phyloP scores from a whole-genome alignment of 1,284 basidiomycete genomes.

The Tilletiopsis washingtonensis region DNA sequence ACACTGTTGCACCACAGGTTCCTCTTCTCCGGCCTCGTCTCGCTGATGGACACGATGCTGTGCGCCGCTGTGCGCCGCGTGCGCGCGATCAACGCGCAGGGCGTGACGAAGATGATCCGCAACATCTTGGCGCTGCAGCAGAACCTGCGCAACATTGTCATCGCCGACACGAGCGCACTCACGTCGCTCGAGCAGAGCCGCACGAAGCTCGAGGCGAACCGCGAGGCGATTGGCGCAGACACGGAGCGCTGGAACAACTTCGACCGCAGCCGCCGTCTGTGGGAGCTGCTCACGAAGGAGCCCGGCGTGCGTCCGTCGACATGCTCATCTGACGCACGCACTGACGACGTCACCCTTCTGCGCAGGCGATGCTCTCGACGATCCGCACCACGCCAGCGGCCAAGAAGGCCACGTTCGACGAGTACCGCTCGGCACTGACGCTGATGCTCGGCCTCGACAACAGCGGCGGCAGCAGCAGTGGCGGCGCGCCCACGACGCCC shows the following conservation, averaged over 20 bases:
- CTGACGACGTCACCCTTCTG: neutral
- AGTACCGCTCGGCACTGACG: slow-evolving; percentile 26
- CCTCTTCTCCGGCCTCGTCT: slow-evolving; percentile 76
- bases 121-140: slow-evolving; percentile 90
- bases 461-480: neutral
- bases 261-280: slow-evolving; percentile 64
- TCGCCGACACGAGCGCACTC: slow-evolving; percentile 1
- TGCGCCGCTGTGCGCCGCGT: slow-evolving; percentile 68
- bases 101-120: slow-evolving; percentile 78
- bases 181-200: slow-evolving; percentile 7
- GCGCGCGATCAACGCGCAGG: slow-evolving; percentile 64
- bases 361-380: neutral
- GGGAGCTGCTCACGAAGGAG: slow-evolving; percentile 60
- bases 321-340: too few species aligned
- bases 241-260: slow-evolving; percentile 52
- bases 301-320: slow-evolving; percentile 65
- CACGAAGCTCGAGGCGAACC: neutral
- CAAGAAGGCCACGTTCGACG: slow-evolving; percentile 17
- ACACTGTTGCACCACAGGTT: slow-evolving; percentile 55
- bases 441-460: slow-evolving; percentile 37
- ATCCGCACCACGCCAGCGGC: neutral
- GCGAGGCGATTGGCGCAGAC: neutral
- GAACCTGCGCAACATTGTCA: slow-evolving; percentile 59
- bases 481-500: slow-evolving; percentile 1
- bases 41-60: slow-evolving; percentile 74